Evolutionary conservation across 2,329 filamentous ascomycete genomes (phyloP).

Genomic region (Aspergillus uvarum): DNA sequence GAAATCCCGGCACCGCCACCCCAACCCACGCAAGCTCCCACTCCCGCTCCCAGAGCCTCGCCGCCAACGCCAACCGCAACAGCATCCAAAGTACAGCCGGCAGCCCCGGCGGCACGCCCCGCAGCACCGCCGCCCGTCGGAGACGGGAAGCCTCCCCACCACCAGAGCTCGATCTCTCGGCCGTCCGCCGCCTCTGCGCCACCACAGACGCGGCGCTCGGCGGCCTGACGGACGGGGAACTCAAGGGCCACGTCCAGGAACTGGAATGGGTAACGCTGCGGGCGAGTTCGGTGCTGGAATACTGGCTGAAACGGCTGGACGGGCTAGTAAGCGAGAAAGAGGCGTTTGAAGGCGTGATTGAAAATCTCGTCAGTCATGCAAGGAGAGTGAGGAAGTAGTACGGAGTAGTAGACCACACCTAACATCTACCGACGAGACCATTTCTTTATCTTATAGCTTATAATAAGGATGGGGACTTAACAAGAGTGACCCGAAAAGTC

Average conservation of each 20-base stretch:
- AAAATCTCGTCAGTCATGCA: constrained; percentile 90
- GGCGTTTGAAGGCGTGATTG: constrained; percentile 93
- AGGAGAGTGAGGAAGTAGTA: constrained; percentile 74
- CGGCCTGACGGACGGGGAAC: constrained; percentile 75
- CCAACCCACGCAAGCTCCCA: constrained; percentile 58
- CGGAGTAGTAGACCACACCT: no score
- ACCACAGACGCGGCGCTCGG: constrained; percentile 81
- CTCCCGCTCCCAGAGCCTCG: constrained; percentile 34
- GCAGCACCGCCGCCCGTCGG: constrained; percentile 33
- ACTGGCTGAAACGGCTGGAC: constrained; percentile 83
- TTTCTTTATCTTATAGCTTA: background rate
- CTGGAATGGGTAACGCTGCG: constrained; percentile 68
- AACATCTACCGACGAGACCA: no score
- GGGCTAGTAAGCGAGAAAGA: constrained; percentile 88
- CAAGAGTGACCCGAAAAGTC: no score
- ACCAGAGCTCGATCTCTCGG: constrained; percentile 75
- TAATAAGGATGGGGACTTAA: background rate
- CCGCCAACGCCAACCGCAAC: constrained; percentile 24
- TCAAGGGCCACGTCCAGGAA: constrained; percentile 68
- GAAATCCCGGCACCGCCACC: constrained; percentile 52
- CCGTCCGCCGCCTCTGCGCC: constrained; percentile 73
- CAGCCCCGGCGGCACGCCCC: constrained; percentile 19
- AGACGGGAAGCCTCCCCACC: constrained; percentile 60
- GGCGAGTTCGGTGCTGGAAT: constrained; percentile 76
- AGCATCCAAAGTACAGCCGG: constrained; percentile 26